phyloP scores from a whole-genome alignment of 768 basidiomycete genomes.

The Sarcodon aspratus region DNA sequence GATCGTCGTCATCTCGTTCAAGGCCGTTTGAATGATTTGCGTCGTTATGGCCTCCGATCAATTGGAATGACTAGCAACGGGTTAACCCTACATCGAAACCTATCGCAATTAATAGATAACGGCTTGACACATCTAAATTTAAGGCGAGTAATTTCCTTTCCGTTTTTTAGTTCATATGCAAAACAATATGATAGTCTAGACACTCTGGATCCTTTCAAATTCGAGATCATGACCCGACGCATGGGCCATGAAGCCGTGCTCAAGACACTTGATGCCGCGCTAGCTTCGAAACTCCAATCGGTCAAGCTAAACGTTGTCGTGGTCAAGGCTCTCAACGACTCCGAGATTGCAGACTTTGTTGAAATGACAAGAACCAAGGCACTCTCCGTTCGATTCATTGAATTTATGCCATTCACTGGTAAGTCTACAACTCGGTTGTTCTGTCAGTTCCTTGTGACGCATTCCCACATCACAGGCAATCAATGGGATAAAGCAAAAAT shows the following conservation, averaged over 20 bases:
- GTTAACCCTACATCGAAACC: slow-evolving; percentile 57
- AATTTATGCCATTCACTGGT: slow-evolving; percentile 94
- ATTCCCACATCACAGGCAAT: slow-evolving; percentile 42
- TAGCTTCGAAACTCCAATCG: slow-evolving; percentile 38
- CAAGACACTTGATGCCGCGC: slow-evolving; percentile 51
- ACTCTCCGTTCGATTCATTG: slow-evolving; percentile 77
- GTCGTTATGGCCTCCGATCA: slow-evolving; percentile 47
- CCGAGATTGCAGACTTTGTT: slow-evolving; percentile 72
- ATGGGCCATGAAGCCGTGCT: slow-evolving; percentile 69
- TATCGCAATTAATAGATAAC: slow-evolving; percentile 54
- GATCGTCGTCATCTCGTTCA: neutral
- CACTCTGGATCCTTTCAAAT: slow-evolving; percentile 78
- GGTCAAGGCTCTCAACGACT: slow-evolving; percentile 70
- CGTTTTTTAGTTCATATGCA: too few species aligned
- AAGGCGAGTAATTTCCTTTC: slow-evolving; percentile 13
- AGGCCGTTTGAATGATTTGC: slow-evolving; percentile 58
- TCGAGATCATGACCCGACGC: slow-evolving; percentile 78
- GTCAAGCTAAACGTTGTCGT: slow-evolving; percentile 84
- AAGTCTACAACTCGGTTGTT: slow-evolving; percentile 5
- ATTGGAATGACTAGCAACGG: slow-evolving; percentile 88
- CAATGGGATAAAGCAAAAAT: slow-evolving; percentile 79
- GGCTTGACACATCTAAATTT: slow-evolving; percentile 69
- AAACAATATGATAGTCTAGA: slow-evolving; percentile 42
- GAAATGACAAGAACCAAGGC: slow-evolving; percentile 54
- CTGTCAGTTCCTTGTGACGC: slow-evolving; percentile 1